Conservation (phyloP, 805 yeast species). For the Candida qinlingensis region DNA sequence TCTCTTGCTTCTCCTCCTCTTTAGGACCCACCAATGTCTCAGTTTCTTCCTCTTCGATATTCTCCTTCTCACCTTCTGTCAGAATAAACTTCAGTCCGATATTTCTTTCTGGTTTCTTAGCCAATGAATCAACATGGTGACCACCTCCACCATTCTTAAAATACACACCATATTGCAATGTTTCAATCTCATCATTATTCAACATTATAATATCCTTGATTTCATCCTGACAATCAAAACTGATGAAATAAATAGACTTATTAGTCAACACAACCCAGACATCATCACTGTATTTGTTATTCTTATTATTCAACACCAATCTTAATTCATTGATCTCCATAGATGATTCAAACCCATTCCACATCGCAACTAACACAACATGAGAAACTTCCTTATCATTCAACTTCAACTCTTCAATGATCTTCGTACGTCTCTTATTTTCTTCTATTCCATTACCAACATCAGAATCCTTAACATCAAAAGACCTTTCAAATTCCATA, state of each 20-base stretch:
- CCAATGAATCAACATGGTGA: constrained; percentile 12
- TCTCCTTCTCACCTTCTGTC: neutral
- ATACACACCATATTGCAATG: constrained; percentile 28
- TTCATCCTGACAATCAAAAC: constrained; percentile 16
- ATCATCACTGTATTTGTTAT: neutral
- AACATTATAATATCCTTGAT: constrained; percentile 15
- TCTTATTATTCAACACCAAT: constrained; percentile 2
- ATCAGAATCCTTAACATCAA: constrained; percentile 24
- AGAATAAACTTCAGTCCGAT: constrained; percentile 26
- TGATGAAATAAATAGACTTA: constrained; percentile 16
- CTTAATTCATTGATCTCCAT: constrained; percentile 17
- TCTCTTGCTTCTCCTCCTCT: neutral
- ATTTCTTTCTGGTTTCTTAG: constrained; percentile 28
- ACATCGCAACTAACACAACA: constrained; percentile 23
- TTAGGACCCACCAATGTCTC: neutral
- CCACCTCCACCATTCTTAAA: constrained; percentile 12
- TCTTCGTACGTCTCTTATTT: constrained; percentile 22
- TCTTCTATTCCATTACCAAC: constrained; percentile 14
- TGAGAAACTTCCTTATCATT: constrained; percentile 14
- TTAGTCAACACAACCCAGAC: constrained; percentile 21
- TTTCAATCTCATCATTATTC: constrained; percentile 16
- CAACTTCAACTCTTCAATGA: constrained; percentile 13
- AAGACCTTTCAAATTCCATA: constrained; percentile 35
- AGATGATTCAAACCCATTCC: constrained; percentile 22
- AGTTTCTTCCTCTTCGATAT: neutral